These are phyloP conservation scores for Xylaria intraflava DNA, from an alignment of 495 filamentous ascomycete species.

Conservation along the genomic window DNA sequence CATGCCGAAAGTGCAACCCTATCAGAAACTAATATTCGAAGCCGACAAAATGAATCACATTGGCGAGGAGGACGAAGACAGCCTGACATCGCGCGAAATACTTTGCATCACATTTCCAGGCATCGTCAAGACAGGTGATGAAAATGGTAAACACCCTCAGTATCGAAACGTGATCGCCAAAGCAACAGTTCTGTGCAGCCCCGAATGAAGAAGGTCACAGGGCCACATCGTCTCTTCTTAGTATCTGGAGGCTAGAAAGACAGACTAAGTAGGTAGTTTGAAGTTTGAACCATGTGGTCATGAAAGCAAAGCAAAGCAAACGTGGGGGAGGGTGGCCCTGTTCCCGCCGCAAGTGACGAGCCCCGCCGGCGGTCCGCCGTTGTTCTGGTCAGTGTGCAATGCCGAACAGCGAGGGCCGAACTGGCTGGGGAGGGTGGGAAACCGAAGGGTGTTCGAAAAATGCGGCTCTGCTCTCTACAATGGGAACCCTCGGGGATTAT, in stretches of 20 bases:
- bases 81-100: conserved; percentile 37
- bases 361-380: neutral
- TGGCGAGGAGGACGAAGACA: conserved; percentile 49
- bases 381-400: neutral
- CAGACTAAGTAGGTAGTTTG: conserved; percentile 13
- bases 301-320: neutral
- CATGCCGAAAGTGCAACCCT: conserved; percentile 44
- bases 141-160: conserved; percentile 46
- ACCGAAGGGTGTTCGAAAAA: conserved; percentile 1
- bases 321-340: neutral
- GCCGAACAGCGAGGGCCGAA: neutral
- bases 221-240: conserved; percentile 1
- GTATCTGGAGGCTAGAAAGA: conserved; percentile 2
- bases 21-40: conserved; percentile 46
- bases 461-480: conserved; percentile 3
- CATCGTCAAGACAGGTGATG: conserved; percentile 49
- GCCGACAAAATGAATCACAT: conserved; percentile 50
- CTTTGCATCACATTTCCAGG: conserved; percentile 48
- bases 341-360: neutral
- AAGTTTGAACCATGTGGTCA: conserved; percentile 8
- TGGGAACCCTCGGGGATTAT: neutral
- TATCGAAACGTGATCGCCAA: conserved; percentile 51
- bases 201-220: conserved; percentile 29
- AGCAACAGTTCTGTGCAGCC: conserved; percentile 46
- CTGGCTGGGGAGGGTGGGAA: neutral